Percentiles rank a stretch among this genome's conserved stretches.
phyloP scores from a whole-genome alignment of 768 basidiomycete species.

The Suillus occidentalis region DNA sequence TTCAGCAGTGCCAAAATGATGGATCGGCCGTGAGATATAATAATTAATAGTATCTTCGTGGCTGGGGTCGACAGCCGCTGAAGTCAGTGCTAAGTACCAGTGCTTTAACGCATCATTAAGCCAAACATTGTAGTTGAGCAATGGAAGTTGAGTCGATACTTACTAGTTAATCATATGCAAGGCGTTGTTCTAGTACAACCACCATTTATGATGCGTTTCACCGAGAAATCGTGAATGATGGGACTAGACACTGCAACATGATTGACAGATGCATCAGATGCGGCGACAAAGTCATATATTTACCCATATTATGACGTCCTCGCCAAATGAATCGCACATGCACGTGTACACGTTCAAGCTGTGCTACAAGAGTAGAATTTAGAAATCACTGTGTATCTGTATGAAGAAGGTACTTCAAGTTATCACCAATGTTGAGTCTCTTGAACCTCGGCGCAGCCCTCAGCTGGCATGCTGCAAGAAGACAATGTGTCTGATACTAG shows the following conservation, averaged over 20 bases:
- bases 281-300: not conserved
- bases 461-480: too few species aligned
- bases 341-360: not conserved
- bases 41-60: too few species aligned
- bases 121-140: not conserved
- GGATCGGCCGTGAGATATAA: not conserved
- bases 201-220: not conserved
- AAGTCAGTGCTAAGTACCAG: not conserved
- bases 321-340: not conserved
- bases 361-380: not conserved
- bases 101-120: not conserved
- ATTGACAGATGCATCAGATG: not conserved
- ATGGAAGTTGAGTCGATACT: not conserved
- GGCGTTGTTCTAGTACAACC: not conserved
- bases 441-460: too few species aligned
- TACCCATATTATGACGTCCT: not conserved
- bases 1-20: conserved; percentile 4
- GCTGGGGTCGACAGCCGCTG: too few species aligned
- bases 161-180: not conserved
- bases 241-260: not conserved
- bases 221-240: not conserved
- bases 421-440: too few species aligned
- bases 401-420: too few species aligned
- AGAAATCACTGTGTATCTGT: not conserved
- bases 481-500: too few species aligned